Base-by-base conservation (phyloP, 192 early-diverging fungal species). In the Lunasporangiospora selenospora region DNA sequence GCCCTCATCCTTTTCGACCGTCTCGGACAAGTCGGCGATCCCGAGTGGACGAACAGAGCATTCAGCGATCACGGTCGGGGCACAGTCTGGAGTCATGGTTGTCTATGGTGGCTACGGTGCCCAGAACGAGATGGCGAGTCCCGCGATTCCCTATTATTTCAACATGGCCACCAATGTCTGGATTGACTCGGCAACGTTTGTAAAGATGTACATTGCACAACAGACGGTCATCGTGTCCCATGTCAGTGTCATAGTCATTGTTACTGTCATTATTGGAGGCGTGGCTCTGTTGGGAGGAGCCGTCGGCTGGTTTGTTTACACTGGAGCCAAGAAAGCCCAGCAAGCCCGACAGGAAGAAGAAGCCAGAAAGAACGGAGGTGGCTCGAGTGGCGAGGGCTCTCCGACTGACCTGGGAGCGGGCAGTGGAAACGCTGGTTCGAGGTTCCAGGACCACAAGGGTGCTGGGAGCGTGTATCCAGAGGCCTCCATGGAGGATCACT, bases 241-340 rank as follows among this genome's bases (percentile, higher is more conserved):
- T 3, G 55, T 63, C 21, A 38, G 30, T 18, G 54, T 63, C 6
- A 18, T 34, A 23, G 19, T 38, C 11, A 58, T 73, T 23, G 51
- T 73, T 44, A 18, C 41, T 3, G 53, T 59, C 2, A 73, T 73
- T 40, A 9, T 73, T 24, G 55, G 54, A 18, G 53, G 59, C 21
- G 61, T 63, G 3, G 16, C 39, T 10, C 6, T 58, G 1, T 38
- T 73, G 1, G 69, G 69, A 15, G 53, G 13, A 33, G 41, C 31
- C 31, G 69, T 73, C 6, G 45, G n/a, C n/a, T n/a, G n/a, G n/a
- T n/a, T n/a, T n/a, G n/a, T n/a, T n/a, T n/a, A n/a, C n/a, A n/a
- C n/a, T n/a, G n/a, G n/a, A n/a, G n/a, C n/a, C n/a, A n/a, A n/a
- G n/a, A n/a, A n/a, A n/a, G n/a, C n/a, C n/a, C n/a, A n/a, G n/a